These are phyloP conservation scores for Pleurotus eryngii DNA, from an alignment of 768 basidiomycete species.

Conservation along the genomic window DNA sequence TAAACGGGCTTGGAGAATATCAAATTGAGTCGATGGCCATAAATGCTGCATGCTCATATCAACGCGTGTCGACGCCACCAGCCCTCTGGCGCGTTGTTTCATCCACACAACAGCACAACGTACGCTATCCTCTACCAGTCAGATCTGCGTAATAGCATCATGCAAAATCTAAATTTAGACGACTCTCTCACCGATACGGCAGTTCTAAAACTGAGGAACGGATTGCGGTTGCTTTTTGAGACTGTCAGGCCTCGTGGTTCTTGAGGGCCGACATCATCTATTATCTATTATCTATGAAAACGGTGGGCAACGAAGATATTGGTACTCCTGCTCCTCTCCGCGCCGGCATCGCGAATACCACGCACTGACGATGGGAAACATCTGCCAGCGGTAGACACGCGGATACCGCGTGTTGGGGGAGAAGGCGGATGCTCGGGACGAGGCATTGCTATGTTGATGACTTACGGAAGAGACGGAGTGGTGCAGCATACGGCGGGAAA, in stretches of 20 bases:
- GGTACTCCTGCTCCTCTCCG: constrained; percentile 2
- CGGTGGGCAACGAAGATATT: neutral
- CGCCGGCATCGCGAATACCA: constrained; percentile 6
- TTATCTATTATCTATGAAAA: constrained; percentile 1
- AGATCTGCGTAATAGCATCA: neutral
- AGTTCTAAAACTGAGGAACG: neutral
- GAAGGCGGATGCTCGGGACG: constrained; percentile 4
- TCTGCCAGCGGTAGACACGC: neutral
- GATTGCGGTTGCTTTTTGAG: neutral
- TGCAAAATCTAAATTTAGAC: neutral
- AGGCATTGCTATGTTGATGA: neutral
- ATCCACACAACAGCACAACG: neutral
- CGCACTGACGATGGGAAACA: neutral
- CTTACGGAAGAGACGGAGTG: constrained; percentile 7
- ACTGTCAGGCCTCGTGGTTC: neutral
- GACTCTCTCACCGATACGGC: neutral
- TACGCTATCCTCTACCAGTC: constrained; percentile 8
- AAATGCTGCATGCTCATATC: neutral
- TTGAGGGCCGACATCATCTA: neutral
- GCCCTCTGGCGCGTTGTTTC: constrained; percentile 1
- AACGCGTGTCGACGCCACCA: neutral
- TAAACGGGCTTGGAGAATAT: neutral
- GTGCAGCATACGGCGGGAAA: neutral
- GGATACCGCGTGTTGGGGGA: constrained; percentile 3
- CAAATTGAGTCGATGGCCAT: neutral